Evolutionary conservation across 1,139 yeast genomes (phyloP), one percentile per base, ranked within the genome.

Genomic region (Yamadazyma triangularis): DNA sequence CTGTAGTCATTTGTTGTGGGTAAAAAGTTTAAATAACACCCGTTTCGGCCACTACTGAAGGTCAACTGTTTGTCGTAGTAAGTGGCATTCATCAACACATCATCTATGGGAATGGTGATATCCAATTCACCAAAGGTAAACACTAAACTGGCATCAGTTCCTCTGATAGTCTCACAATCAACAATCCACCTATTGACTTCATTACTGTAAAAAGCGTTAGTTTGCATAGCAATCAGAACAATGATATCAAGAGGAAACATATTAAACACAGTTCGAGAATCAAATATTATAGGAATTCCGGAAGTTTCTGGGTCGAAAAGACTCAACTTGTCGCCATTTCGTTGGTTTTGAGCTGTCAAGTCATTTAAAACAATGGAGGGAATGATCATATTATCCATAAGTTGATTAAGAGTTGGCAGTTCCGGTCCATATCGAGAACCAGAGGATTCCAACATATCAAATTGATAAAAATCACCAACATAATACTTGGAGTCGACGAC

Each of bases 201-300:
- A 3, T 60, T 49, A 6, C 74, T 67, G 51, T 76, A 85, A 40
- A 68, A 72, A 0, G 95, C 95, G 45, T 81, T 80, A 15, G 82
- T 61, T 56, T 85, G 94, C 13, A 82, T 64, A 0, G 94, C 91
- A 25, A 86, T 55, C 44, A 76, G 75, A 29, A 84, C 69, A 29
- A 85, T 60, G 3, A 76, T 51, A 27, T 71, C 67, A 30, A 73
- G 58, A 0, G 95, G 95, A 28, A 85, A 53, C 45, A 64, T 73
- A 18, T 70, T 68, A 47, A 60, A 69, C n/a, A 58, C 42, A 21
- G 70, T 60, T 36, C 86, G 60, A 3, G 85, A 60, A 47, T 84
- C 91, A 16, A 85, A 50, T 9, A 83, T 36, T 0, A 80, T 82
- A 0, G 91, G 83, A 13, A 70, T 52, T 2, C 66, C 51, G 22